These are phyloP conservation scores for Barbatosphaeria neglecta DNA, from an alignment of 495 filamentous ascomycete genomes.

Conservation along the genomic window DNA sequence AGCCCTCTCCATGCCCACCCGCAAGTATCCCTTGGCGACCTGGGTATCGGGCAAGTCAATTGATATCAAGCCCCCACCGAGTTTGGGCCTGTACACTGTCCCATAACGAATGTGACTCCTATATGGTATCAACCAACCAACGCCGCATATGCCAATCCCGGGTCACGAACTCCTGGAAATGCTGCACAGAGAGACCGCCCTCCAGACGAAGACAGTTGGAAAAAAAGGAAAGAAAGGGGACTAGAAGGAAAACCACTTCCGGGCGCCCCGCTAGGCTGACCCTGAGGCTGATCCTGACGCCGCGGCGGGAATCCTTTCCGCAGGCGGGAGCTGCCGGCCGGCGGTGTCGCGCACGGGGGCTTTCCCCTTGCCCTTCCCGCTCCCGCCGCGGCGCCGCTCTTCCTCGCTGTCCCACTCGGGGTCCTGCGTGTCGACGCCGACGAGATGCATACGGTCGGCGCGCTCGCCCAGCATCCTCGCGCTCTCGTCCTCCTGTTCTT, in stretches of 20 bases:
- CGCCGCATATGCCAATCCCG: too few relatives aligned
- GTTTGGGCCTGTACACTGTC: too few relatives aligned
- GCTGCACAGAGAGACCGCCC: too few relatives aligned
- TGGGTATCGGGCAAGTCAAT: too few relatives aligned
- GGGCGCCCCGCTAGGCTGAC: too few relatives aligned
- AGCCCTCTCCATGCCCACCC: too few relatives aligned
- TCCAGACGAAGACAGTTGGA: too few relatives aligned
- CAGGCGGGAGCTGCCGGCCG: conserved; percentile 25
- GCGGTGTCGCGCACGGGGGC: conserved; percentile 23
- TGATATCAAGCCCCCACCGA: too few relatives aligned
- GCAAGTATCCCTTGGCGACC: too few relatives aligned
- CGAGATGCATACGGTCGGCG: conserved; percentile 16
- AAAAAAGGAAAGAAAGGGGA: not conserved
- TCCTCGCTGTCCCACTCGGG: conserved; percentile 17
- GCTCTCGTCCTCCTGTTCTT: conserved; percentile 21
- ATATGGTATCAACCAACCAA: too few relatives aligned
- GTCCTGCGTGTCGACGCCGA: conserved; percentile 8
- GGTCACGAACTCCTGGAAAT: too few relatives aligned
- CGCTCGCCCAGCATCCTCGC: conserved; percentile 16
- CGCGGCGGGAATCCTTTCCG: conserved; percentile 24
- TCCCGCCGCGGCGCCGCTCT: conserved; percentile 13
- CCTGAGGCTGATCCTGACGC: conserved; percentile 4
- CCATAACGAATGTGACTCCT: too few relatives aligned
- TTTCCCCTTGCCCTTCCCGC: conserved; percentile 29
- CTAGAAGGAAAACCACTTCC: not conserved